Base-by-base conservation (phyloP, 805 yeast species). In the Wickerhamiella hasegawae region DNA sequence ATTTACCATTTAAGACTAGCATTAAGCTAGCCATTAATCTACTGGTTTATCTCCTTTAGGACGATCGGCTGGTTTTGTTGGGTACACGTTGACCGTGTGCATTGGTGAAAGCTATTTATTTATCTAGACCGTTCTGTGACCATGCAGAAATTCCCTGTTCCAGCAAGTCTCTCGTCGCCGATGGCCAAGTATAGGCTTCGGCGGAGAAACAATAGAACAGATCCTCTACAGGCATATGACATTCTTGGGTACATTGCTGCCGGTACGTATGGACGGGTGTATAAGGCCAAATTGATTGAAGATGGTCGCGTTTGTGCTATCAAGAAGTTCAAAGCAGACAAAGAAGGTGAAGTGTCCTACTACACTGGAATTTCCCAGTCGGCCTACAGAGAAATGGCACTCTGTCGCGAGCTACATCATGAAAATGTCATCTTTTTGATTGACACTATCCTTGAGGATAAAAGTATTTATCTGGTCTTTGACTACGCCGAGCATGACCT, bases 401-500 rank as follows among this genome's bases (percentile, higher is more conserved):
- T 90, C 16, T 90, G 97, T 55, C 68, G 93, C 33, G 98, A 90
- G 53, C 61, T 90, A 36, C 65, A 65, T 42, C 82, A 92, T 57
- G 68, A 69, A 39, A 87, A 90, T 58, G 66, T 90, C 35, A 80
- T 90, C 6, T 71, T 69, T 43, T 62, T 92, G 38, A 72, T 76
- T 5, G 95, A 85, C 53, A 80, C 83, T 36, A 73, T 85, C 9
- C 59, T 90, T 34, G 96, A 90, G 51, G 79, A 76, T 46, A 87
- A 83, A 56, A 70, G 82, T 43, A 85, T 90, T 31, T 90, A 83
- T 57, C 81, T 90, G 90, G 82, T 90, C 26, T 84, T 83, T 54
- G 98, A 87, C 53, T 90, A 73, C 55, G 94, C 95, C 29, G 99
- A 90, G 55, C 94, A 90, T 57, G 99, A 90, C 58, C 59, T 90